Percentiles rank a stretch among this genome's conserved stretches.
These are phyloP conservation scores for Leccinum subgranulosum DNA, from an alignment of 768 basidiomycete species.

Conservation along the genomic window DNA sequence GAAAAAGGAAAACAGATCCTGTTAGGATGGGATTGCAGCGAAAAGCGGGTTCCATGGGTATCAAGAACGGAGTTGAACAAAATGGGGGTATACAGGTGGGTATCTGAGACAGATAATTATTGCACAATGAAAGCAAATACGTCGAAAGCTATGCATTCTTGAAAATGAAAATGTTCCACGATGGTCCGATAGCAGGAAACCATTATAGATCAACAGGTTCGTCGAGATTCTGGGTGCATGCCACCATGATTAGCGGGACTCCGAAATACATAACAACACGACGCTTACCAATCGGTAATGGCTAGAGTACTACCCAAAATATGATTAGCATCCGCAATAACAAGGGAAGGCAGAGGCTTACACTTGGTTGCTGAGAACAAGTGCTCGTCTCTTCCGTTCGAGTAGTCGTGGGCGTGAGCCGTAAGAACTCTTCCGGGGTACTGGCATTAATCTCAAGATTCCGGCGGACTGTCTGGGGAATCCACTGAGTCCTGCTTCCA, in stretches of 20 bases:
- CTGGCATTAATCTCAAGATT: conserved; percentile 9
- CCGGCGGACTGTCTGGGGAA: conserved; percentile 8
- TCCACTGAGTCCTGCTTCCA: conserved; percentile 1
- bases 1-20: neutral
- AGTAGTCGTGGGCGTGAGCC: neutral
- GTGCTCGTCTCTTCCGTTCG: neutral
- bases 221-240: conserved; percentile 17
- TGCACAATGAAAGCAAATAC: neutral
- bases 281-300: conserved; percentile 21
- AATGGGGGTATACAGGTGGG: neutral
- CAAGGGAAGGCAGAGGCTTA: neutral
- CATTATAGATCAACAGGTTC: conserved; percentile 20
- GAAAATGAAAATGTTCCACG: neutral
- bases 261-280: neutral
- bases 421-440: conserved; percentile 4
- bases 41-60: neutral
- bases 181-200: neutral
- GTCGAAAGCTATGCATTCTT: neutral
- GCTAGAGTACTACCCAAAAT: conserved; percentile 19
- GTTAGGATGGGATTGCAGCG: no score
- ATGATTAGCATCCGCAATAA: neutral
- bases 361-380: conserved; percentile 20
- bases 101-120: neutral
- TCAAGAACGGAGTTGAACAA: neutral
- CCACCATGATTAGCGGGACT: neutral